phyloP scores from a whole-genome alignment of 2,329 filamentous ascomycete species.

The Xylariaceae sp. region DNA sequence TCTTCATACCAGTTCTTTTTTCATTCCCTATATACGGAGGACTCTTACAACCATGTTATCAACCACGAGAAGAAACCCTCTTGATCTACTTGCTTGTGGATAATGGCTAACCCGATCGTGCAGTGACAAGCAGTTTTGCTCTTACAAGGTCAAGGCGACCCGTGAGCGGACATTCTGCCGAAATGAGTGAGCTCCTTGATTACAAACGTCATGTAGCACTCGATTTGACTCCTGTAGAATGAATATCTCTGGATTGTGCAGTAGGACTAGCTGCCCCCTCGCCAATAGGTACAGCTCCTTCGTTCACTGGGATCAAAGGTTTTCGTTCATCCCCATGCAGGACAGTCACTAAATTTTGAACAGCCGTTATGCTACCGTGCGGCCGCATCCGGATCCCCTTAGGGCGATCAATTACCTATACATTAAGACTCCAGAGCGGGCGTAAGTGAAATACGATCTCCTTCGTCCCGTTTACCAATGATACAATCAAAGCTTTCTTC shows the following conservation, averaged over 20 bases:
- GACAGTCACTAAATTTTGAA: slow-evolving; percentile 1
- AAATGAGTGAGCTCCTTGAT: slow-evolving; percentile 55
- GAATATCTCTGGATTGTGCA: slow-evolving; percentile 60
- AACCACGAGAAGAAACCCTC: background rate
- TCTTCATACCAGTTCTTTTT: background rate
- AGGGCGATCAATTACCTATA: slow-evolving; percentile 88
- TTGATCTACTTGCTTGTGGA: background rate
- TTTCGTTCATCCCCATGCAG: background rate
- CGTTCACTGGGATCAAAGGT: background rate
- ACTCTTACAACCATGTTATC: background rate
- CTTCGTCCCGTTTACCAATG: background rate
- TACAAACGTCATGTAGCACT: background rate
- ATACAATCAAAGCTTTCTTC: no score
- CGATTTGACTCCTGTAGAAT: slow-evolving; percentile 41
- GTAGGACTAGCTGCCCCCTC: slow-evolving; percentile 53
- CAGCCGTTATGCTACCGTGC: slow-evolving; percentile 23
- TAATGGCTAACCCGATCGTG: slow-evolving; percentile 5
- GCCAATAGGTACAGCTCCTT: slow-evolving; percentile 27
- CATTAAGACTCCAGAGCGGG: slow-evolving; percentile 81
- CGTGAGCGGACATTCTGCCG: slow-evolving; percentile 92
- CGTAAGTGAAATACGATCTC: slow-evolving; percentile 12
- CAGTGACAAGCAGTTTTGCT: slow-evolving; percentile 76
- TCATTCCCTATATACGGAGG: no score
- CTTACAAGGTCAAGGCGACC: slow-evolving; percentile 53
- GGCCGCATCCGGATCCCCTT: slow-evolving; percentile 45